phyloP scores from a whole-genome alignment of 495 filamentous ascomycete genomes.

The Podospora bellae-mahoneyi region DNA sequence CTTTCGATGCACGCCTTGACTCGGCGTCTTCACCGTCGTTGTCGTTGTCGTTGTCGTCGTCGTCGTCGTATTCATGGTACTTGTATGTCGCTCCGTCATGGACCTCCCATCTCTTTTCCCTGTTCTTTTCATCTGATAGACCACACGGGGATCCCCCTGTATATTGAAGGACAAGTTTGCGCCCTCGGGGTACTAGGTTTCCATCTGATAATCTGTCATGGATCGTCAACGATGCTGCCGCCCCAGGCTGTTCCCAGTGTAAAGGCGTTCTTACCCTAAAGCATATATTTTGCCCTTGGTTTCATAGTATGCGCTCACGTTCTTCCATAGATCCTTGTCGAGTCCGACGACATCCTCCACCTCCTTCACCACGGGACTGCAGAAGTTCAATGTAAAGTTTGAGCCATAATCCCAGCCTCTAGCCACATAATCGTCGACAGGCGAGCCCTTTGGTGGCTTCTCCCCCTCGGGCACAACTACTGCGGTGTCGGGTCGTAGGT shows the following conservation, averaged over 20 bases:
- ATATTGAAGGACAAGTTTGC: slow-evolving; percentile 90
- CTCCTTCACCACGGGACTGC: slow-evolving; percentile 75
- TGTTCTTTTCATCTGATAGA: slow-evolving; percentile 18
- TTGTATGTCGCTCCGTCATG: slow-evolving; percentile 38
- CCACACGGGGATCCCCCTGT: slow-evolving; percentile 82
- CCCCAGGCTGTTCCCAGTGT: background rate
- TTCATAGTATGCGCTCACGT: slow-evolving; percentile 89
- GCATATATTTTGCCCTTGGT: slow-evolving; percentile 71
- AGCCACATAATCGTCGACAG: slow-evolving; percentile 71
- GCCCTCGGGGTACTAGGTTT: slow-evolving; percentile 72
- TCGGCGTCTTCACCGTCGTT: background rate
- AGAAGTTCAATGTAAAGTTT: slow-evolving; percentile 96
- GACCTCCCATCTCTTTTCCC: slow-evolving; percentile 28
- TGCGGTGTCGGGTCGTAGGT: slow-evolving; percentile 72
- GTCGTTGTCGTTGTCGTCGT: slow-evolving; percentile 25
- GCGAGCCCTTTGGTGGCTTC: slow-evolving; percentile 53
- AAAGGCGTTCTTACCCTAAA: slow-evolving; percentile 63
- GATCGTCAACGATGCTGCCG: slow-evolving; percentile 14
- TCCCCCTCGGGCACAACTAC: slow-evolving; percentile 51
- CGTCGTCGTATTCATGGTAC: slow-evolving; percentile 40
- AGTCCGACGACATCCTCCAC: slow-evolving; percentile 70
- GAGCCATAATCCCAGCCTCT: slow-evolving; percentile 78
- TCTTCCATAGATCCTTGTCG: slow-evolving; percentile 61
- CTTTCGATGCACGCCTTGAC: slow-evolving; percentile 17
- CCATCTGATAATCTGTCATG: slow-evolving; percentile 60